Evolutionary conservation across 345 rosid species (phyloP), one percentile per base, ranked within the genome.

Genomic region (Turnera subulata): DNA sequence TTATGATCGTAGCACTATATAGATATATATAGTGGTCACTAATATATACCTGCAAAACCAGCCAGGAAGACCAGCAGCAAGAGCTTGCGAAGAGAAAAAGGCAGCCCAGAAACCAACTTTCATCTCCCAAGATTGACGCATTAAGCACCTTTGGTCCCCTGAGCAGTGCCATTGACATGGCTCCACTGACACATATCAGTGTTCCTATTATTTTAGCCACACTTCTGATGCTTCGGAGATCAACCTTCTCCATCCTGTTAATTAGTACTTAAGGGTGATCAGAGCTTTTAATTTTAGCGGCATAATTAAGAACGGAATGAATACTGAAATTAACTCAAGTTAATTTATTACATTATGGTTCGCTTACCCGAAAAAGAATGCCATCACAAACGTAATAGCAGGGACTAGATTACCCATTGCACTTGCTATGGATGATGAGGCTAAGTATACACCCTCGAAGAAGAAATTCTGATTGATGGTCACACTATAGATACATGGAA

Each of bases 31-130:
- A n/a, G 45, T 9, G 29, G 33, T 43, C 42, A n/a, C 22, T 6
- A 6, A 18, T 12, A 17, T 54, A 33, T 70, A 84, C 97, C 92
- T 87, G 93, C 29, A 87, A 69, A 70, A 77, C 80, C 26, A 86
- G 64, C 97, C 95, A 84, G 52, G 69, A 43, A 15, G 93, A 81
- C 95, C 97, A 90, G 74, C 80, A 86, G 57, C 61, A 68, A 37
- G 78, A 17, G 60, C 88, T 82, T 56, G 70, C 80, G 26, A 87
- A 81, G 54, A 87, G 75, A 51, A 77, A 72, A 17, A 79, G 49
- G 60, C 84, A 84, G n/a, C 97, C 95, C 50, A 82, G 46, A 59
- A 87, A 54, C 92, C 92, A 86, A 38, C 24, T 56, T 42, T 72
- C 77, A n/a, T 44, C 55, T 2, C 55, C 58, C 33, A 60, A 43